Evolutionary conservation across 768 basidiomycete species (phyloP), one percentile per base, ranked within the genome.

Genomic region (Russula griseocarnosa): DNA sequence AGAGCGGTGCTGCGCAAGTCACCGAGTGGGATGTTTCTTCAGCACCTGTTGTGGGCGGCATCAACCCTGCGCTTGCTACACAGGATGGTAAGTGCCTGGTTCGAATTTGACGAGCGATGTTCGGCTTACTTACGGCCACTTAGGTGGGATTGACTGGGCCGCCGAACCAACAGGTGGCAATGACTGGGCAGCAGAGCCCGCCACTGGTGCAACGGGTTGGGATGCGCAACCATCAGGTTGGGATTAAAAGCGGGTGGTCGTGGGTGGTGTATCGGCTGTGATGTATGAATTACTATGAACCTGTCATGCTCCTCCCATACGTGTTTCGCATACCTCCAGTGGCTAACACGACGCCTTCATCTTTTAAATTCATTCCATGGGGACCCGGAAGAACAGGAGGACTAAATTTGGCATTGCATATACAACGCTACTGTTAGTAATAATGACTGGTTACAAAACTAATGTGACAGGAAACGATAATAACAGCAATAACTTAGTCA

Each of bases 11-110:
- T 70, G 75, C 78, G 46, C 76, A 78, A 42, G 76, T 80, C 46
- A 74, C 80, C 54, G 90, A 92, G 71, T 92, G 92, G 90, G 90
- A 91, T 69, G 84, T 86, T 58, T 71, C 84, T 60, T 80, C 85
- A 73, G 87, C 86, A 57, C 81, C 86, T 66, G 81, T 80, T 65
- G 83, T 82, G 68, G 92, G 88, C 56, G 78, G 77, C 49, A 88
- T 92, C 76, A 90, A 93, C 77, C 90, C 92, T 59, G 82, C 82
- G 55, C 78, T 93, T 73, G 86, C 86, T 73, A 77, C 81, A 36
- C 79, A 82, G 62, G 85, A 85, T 56, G 84, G 83, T 77, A 78
- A 79, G 79, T 67, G 67, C 74, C 71, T n/a, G 32, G 56, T 49
- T 26, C 58, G 24, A 6, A 30, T 28, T 51, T 20, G 36, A 18